phyloP scores from a whole-genome alignment of 768 basidiomycete species.

The Amanita muscaria region DNA sequence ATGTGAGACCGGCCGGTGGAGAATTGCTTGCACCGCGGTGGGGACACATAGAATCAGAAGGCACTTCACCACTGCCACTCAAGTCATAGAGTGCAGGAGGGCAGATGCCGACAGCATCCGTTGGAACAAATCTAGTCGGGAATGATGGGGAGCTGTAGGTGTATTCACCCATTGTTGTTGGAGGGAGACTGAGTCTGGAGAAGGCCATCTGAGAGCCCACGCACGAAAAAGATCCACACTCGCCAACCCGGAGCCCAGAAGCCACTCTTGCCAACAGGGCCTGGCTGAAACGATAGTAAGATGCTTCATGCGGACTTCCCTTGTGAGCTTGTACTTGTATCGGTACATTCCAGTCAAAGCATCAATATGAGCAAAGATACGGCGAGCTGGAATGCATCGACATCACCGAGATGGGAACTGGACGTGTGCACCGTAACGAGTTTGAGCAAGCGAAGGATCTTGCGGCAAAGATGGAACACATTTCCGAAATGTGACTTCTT shows the following conservation, averaged over 20 bases:
- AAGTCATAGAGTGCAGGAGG: too few species aligned
- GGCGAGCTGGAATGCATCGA: conserved; percentile 98
- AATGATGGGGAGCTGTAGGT: too few species aligned
- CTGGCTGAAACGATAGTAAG: conserved; percentile 97
- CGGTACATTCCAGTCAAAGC: conserved; percentile 99
- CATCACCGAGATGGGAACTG: conserved; percentile 97
- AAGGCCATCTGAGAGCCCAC: too few species aligned
- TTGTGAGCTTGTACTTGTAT: conserved; percentile 99
- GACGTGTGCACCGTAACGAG: conserved; percentile 96
- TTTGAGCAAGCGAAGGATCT: conserved; percentile 95
- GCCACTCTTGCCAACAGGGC: conserved; percentile 98
- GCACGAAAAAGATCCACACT: conserved; percentile 99
- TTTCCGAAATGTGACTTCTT: conserved; percentile 99
- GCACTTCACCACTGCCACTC: too few species aligned
- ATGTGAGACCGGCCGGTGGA: too few species aligned
- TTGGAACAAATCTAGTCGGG: too few species aligned
- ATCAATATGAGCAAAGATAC: conserved; percentile 95
- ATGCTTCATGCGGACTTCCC: conserved; percentile 99
- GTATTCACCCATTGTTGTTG: too few species aligned
- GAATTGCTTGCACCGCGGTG: too few species aligned
- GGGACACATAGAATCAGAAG: too few species aligned
- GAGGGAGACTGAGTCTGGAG: too few species aligned
- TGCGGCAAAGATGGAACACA: conserved; percentile 96
- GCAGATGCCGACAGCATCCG: too few species aligned
- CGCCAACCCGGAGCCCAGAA: conserved; percentile 99